These are phyloP conservation scores for Irpex sp. DNA, from an alignment of 1,284 basidiomycete genomes.

Conservation along the genomic window DNA sequence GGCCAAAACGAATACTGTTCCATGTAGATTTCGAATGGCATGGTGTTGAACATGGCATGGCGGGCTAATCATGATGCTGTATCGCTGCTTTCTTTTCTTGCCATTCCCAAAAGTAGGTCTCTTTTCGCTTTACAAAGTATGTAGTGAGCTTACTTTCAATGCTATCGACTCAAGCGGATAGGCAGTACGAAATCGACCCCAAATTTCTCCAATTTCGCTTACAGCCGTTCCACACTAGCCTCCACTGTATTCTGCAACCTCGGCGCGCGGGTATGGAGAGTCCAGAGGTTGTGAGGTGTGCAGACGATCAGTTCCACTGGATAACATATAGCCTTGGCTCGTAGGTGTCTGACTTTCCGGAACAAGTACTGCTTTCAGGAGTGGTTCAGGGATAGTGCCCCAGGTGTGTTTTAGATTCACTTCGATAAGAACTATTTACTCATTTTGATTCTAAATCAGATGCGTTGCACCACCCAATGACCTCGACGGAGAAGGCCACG, in stretches of 20 bases:
- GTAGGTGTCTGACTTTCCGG: background rate
- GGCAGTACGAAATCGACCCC: background rate
- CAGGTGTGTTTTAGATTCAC: background rate
- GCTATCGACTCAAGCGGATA: background rate
- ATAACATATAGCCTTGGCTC: background rate
- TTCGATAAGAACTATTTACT: background rate
- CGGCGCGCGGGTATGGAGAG: background rate
- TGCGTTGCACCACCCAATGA: background rate
- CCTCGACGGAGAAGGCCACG: background rate
- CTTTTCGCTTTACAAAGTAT: too few species aligned
- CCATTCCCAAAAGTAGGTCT: background rate
- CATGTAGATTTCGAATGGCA: background rate
- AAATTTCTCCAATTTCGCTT: background rate
- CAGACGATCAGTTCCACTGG: background rate
- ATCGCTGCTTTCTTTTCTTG: background rate
- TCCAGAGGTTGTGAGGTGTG: background rate
- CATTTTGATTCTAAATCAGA: background rate
- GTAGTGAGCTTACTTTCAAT: background rate
- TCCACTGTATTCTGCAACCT: background rate
- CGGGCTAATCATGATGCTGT: background rate
- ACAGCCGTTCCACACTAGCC: background rate
- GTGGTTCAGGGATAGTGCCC: background rate
- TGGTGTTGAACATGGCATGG: background rate
- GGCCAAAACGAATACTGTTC: background rate
- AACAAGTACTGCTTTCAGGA: background rate